Conservation (phyloP, 495 filamentous ascomycete species). For the Xylaria longipes region DNA sequence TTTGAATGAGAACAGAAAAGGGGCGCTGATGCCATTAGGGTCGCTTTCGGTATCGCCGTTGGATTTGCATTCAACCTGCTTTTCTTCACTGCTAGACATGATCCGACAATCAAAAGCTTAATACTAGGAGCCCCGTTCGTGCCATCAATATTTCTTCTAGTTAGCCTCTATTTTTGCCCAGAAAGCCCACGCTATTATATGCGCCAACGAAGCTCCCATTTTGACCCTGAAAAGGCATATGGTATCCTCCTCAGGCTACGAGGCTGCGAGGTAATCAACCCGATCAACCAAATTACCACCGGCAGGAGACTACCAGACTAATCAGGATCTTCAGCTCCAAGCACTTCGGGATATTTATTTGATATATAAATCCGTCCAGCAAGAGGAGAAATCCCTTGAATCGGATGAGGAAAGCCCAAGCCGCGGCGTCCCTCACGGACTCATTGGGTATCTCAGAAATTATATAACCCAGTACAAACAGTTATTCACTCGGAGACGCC, state of each 20-base stretch:
- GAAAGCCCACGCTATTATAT: slow-evolving; percentile 44
- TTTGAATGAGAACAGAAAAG: neutral
- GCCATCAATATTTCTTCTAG: slow-evolving; percentile 36
- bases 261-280: slow-evolving; percentile 29
- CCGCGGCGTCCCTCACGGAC: slow-evolving; percentile 16
- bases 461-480: slow-evolving; percentile 34
- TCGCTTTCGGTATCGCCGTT: slow-evolving; percentile 43
- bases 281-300: neutral
- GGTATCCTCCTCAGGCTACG: slow-evolving; percentile 32
- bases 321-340: slow-evolving; percentile 34
- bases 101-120: slow-evolving; percentile 19
- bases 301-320: neutral
- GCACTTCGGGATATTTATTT: slow-evolving; percentile 41
- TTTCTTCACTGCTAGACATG: slow-evolving; percentile 28
- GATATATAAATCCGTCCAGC: slow-evolving; percentile 39
- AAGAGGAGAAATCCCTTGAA: slow-evolving; percentile 32
- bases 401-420: slow-evolving; percentile 1
- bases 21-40: slow-evolving; percentile 28
- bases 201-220: slow-evolving; percentile 33
- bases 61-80: slow-evolving; percentile 41
- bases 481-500: slow-evolving; percentile 34
- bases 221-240: slow-evolving; percentile 38
- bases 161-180: slow-evolving; percentile 38
- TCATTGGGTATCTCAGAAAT: slow-evolving; percentile 23
- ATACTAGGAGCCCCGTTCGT: slow-evolving; percentile 40